Conservation (phyloP, 495 filamentous ascomycete species). For the Penicillium chermesinum region DNA sequence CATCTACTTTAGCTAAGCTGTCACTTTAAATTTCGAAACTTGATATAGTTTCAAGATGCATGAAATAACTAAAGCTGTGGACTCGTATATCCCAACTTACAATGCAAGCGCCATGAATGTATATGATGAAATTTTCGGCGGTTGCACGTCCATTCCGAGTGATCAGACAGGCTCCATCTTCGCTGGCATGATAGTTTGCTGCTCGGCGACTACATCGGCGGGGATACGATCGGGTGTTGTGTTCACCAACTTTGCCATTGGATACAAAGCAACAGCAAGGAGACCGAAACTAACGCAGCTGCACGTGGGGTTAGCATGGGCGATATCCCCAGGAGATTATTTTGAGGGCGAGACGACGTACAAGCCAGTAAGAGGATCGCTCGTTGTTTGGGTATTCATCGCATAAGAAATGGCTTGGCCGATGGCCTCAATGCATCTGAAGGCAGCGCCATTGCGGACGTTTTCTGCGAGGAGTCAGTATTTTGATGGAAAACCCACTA, state of each 20-base stretch:
- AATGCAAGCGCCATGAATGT: no score
- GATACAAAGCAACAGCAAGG: constrained; percentile 17
- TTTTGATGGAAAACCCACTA: not conserved
- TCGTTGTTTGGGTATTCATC: constrained; percentile 29
- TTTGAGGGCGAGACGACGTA: constrained; percentile 8
- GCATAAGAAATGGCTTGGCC: constrained; percentile 28
- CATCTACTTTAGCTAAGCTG: no score
- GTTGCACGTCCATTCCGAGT: no score
- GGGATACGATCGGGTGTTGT: constrained; percentile 27
- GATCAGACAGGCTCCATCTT: no score
- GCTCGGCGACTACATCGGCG: constrained; percentile 25
- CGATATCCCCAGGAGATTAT: not conserved
- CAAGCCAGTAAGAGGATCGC: constrained; percentile 25
- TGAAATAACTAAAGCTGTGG: no score
- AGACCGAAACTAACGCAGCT: constrained; percentile 25
- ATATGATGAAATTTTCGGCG: no score
- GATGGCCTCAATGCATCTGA: constrained; percentile 27
- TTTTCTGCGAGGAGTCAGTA: constrained; percentile 17
- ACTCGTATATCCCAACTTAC: no score
- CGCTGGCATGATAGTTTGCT: no score
- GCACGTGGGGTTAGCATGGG: not conserved
- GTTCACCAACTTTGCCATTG: constrained; percentile 28
- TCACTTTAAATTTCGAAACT: no score
- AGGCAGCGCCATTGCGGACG: constrained; percentile 28
- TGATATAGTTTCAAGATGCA: no score